phyloP scores from a whole-genome alignment of 345 rosid species.

The Excoecaria cochinchinensis region DNA sequence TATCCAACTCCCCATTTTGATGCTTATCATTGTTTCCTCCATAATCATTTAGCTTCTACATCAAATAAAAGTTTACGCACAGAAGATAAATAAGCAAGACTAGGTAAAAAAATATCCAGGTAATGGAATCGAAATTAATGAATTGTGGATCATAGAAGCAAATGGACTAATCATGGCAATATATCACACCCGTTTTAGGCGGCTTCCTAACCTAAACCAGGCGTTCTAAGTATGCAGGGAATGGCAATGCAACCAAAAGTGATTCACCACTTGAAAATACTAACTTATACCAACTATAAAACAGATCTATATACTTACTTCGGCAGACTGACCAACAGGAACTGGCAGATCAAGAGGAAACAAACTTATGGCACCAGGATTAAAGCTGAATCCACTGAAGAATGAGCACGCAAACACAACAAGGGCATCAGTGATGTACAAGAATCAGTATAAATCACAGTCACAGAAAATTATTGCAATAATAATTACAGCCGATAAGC shows the following conservation, averaged over 20 bases:
- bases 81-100: not conserved
- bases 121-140: too few relatives aligned
- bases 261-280: not conserved
- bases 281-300: not conserved
- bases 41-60: conserved; percentile 36
- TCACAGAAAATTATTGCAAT: not conserved
- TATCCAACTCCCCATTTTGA: conserved; percentile 32
- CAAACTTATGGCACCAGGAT: conserved; percentile 65
- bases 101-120: not conserved
- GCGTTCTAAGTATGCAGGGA: not conserved
- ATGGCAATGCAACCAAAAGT: not conserved
- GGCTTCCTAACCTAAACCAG: not conserved
- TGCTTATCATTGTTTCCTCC: conserved; percentile 26
- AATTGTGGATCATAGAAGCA: too few relatives aligned
- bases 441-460: not conserved
- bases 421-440: conserved; percentile 8
- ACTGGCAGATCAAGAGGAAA: conserved; percentile 56
- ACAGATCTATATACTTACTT: conserved; percentile 48
- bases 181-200: not conserved
- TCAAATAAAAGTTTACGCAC: not conserved
- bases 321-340: conserved; percentile 49
- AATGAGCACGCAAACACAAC: not conserved
- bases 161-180: not conserved
- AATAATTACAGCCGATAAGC: not conserved
- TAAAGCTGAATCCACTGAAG: conserved; percentile 69